Evolutionary conservation across 768 basidiomycete species (phyloP).

Genomic region (Boletus pseudo-olivaceus): DNA sequence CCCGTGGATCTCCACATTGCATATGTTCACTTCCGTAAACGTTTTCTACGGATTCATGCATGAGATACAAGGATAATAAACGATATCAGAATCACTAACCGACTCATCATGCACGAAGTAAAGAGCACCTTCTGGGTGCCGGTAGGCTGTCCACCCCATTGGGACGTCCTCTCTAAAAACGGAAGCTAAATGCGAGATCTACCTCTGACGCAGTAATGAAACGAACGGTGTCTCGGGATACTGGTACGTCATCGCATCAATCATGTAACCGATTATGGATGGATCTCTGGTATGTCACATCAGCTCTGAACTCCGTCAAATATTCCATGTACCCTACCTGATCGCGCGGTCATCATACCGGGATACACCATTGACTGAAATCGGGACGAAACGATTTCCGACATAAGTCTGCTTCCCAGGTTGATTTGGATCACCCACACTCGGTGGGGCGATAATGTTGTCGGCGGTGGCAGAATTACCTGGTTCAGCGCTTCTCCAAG

Average conservation of each 20-base stretch:
- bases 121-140: conserved; percentile 60
- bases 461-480: background rate
- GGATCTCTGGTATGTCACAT: conserved; percentile 5
- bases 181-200: background rate
- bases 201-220: background rate
- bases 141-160: conserved; percentile 42
- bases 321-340: conserved; percentile 5
- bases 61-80: background rate
- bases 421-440: background rate
- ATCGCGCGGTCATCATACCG: conserved; percentile 5
- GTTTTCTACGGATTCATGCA: conserved; percentile 38
- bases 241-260: conserved; percentile 15
- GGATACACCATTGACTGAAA: conserved; percentile 10
- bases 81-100: conserved; percentile 30
- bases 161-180: conserved; percentile 16
- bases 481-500: background rate
- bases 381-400: conserved; percentile 12
- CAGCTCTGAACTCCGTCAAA: background rate
- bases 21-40: conserved; percentile 54
- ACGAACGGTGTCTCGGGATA: conserved; percentile 22
- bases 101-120: conserved; percentile 50
- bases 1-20: conserved; percentile 29
- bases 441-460: conserved; percentile 3
- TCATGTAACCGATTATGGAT: background rate
- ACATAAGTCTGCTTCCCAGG: conserved; percentile 1